These are phyloP conservation scores for Rhynchospora pubera DNA, from an alignment of 176 grass and related monocot genomes.

Conservation along the genomic window DNA sequence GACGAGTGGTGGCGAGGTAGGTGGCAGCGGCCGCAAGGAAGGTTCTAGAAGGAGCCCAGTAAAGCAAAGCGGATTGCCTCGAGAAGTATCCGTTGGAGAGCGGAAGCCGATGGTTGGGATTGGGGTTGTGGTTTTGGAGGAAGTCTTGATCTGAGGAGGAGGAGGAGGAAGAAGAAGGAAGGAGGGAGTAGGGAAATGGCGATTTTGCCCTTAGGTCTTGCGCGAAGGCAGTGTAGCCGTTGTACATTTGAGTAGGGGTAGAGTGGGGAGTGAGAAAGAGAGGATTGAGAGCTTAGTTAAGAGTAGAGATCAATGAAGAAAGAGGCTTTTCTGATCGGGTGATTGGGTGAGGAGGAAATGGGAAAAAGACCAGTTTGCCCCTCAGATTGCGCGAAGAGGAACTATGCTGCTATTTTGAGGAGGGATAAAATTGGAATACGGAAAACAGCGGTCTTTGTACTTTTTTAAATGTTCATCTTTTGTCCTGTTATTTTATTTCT, in stretches of 20 bases:
- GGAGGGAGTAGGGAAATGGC: constrained; percentile 23
- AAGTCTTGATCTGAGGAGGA: constrained; percentile 21
- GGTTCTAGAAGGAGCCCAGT: constrained; percentile 15
- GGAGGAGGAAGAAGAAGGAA: background rate
- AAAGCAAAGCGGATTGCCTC: constrained; percentile 31
- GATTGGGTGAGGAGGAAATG: background rate
- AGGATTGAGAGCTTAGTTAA: background rate
- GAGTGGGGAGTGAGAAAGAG: background rate
- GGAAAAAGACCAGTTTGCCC: background rate
- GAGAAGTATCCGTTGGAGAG: constrained; percentile 44
- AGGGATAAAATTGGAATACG: background rate
- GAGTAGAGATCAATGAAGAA: background rate
- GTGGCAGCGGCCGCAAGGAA: constrained; percentile 17
- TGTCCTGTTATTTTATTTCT: background rate
- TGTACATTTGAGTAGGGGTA: constrained; percentile 33
- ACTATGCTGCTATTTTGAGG: background rate
- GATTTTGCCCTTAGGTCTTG: constrained; percentile 40
- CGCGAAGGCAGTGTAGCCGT: constrained; percentile 32
- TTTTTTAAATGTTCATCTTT: background rate
- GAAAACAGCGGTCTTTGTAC: background rate
- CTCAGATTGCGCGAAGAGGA: background rate
- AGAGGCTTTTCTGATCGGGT: background rate
- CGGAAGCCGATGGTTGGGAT: constrained; percentile 3
- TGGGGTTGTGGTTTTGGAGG: constrained; percentile 13
- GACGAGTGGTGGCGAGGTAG: constrained; percentile 16